phyloP scores from a whole-genome alignment of 805 yeast species.

The Maudiozyma barnettii region DNA sequence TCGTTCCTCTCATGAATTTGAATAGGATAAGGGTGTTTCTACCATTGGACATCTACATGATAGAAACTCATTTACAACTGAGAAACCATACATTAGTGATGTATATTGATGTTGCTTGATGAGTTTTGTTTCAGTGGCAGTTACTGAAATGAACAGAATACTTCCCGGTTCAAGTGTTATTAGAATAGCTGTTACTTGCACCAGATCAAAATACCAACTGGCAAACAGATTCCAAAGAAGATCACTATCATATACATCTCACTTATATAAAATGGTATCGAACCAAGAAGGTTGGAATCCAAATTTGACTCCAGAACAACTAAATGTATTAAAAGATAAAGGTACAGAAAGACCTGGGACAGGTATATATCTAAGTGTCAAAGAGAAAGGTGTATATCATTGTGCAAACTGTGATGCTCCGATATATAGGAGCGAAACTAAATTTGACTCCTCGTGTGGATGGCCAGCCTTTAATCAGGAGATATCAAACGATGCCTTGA shows the following conservation, averaged over 20 bases:
- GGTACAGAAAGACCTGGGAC: slow-evolving; percentile 40
- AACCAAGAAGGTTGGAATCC: slow-evolving; percentile 60
- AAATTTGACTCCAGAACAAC: slow-evolving; percentile 63
- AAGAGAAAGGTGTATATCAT: slow-evolving; percentile 51
- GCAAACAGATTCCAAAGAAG: neutral
- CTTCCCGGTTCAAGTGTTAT: too few relatives aligned
- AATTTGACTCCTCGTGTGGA: slow-evolving; percentile 88
- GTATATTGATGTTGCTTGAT: too few relatives aligned
- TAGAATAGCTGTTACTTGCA: too few relatives aligned
- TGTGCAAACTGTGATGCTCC: slow-evolving; percentile 87
- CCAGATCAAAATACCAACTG: too few relatives aligned
- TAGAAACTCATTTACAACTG: too few relatives aligned
- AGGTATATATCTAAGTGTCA: slow-evolving; percentile 27
- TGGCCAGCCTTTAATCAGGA: slow-evolving; percentile 96
- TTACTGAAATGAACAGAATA: too few relatives aligned
- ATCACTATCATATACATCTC: neutral
- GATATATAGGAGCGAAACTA: slow-evolving; percentile 66
- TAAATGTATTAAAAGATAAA: slow-evolving; percentile 62
- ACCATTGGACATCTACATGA: too few relatives aligned
- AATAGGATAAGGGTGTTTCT: too few relatives aligned
- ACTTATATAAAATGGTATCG: neutral
- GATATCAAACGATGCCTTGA: slow-evolving; percentile 67
- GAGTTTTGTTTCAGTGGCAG: too few relatives aligned
- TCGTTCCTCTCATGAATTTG: too few relatives aligned
- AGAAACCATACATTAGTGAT: too few relatives aligned